phyloP scores from a whole-genome alignment of 805 yeast genomes.

The Dipodascus albidus region DNA sequence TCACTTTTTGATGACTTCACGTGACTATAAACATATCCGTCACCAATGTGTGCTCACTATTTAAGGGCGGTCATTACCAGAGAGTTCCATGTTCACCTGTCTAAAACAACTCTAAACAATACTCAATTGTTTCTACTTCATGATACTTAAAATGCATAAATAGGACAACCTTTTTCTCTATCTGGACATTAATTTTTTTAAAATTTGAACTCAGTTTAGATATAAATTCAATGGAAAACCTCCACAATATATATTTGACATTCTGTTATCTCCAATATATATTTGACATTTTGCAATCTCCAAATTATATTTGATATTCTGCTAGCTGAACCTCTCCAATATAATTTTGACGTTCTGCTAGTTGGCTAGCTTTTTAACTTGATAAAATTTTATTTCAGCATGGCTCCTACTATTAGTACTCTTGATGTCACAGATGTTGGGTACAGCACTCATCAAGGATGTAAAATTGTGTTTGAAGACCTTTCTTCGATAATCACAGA shows the following conservation, averaged over 20 bases:
- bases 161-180: not conserved
- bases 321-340: no score
- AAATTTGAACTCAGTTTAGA: not conserved
- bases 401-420: not conserved
- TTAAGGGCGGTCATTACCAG: not conserved
- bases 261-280: not conserved
- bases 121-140: not conserved
- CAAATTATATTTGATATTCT: no score
- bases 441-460: not conserved
- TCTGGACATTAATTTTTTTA: not conserved
- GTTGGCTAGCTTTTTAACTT: no score
- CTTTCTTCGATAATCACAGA: not conserved
- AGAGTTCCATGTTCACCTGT: not conserved
- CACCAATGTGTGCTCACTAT: not conserved
- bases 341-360: no score
- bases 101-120: not conserved
- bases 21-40: not conserved
- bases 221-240: no score
- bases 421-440: not conserved
- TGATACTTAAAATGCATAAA: not conserved
- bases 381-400: no score
- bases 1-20: no score
- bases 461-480: not conserved
- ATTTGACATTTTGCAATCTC: not conserved
- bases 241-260: not conserved